A percentile compares a stretch with the other conserved stretches of the same genome.
Evolutionary conservation across 2,329 filamentous ascomycete species (phyloP).

Genomic region (Aureobasidium leucospermi): DNA sequence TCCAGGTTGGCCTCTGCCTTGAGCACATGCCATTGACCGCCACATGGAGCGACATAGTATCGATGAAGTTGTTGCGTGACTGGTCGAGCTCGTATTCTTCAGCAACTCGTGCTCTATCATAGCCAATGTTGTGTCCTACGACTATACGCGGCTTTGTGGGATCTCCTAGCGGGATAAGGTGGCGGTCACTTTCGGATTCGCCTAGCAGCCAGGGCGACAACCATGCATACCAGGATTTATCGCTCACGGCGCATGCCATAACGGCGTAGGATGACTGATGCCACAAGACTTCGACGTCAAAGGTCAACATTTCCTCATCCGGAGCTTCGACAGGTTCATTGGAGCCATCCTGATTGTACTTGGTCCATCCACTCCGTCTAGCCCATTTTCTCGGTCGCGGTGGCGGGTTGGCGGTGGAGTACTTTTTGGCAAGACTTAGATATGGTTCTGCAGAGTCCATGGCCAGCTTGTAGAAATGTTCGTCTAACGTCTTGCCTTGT

Average conservation of each 20-base stretch:
- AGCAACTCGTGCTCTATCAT: constrained; percentile 77
- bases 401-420: constrained; percentile 54
- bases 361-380: constrained; percentile 82
- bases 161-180: constrained; percentile 83
- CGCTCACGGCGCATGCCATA: constrained; percentile 90
- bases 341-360: constrained; percentile 69
- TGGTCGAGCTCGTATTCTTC: constrained; percentile 87
- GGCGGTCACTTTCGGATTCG: constrained; percentile 67
- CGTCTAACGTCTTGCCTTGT: constrained; percentile 75
- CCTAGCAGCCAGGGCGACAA: constrained; percentile 89
- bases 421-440: constrained; percentile 64
- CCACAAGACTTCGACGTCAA: constrained; percentile 96
- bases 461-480: constrained; percentile 88
- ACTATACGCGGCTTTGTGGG: constrained; percentile 65
- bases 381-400: constrained; percentile 66
- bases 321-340: constrained; percentile 69
- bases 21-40: constrained; percentile 99
- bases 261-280: constrained; percentile 87
- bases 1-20: constrained; percentile 90
- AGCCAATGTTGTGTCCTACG: constrained; percentile 92
- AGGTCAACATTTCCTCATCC: constrained; percentile 74
- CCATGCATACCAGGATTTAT: constrained; percentile 94
- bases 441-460: constrained; percentile 83
- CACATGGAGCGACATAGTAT: constrained; percentile 97
- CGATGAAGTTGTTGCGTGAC: constrained; percentile 77